Conservation (phyloP, 2,329 filamentous ascomycete genomes). For the Atkinsonella hypoxylon region DNA sequence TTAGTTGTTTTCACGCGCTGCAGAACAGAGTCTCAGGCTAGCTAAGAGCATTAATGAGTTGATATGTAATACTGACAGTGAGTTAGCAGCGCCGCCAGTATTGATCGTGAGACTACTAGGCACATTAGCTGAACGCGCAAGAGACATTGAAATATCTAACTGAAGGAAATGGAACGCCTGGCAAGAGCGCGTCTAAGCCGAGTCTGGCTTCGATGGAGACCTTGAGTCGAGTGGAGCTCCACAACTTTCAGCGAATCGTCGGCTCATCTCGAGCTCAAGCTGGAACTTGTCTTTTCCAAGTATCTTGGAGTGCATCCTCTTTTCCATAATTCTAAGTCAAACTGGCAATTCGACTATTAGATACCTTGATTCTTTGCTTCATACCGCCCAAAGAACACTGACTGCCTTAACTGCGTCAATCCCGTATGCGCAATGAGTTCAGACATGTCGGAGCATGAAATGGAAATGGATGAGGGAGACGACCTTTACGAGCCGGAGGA, state of each 20-base stretch:
- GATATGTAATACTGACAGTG: slow-evolving; percentile 18
- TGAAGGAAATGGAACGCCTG: not conserved
- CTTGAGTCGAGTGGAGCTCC: not conserved
- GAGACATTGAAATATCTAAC: slow-evolving; percentile 27
- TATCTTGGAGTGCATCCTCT: not conserved
- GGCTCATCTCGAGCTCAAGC: slow-evolving; percentile 11
- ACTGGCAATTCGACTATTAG: not conserved
- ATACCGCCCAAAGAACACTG: no score
- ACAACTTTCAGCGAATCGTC: slow-evolving; percentile 17
- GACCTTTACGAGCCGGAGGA: slow-evolving; percentile 56
- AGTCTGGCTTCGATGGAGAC: not conserved
- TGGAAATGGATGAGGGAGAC: slow-evolving; percentile 58
- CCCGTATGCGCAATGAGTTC: slow-evolving; percentile 1
- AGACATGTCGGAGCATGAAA: slow-evolving; percentile 21
- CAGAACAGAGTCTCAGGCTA: not conserved
- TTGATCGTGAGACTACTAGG: slow-evolving; percentile 52
- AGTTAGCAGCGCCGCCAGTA: slow-evolving; percentile 46
- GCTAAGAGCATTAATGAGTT: not conserved
- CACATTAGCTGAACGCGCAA: slow-evolving; percentile 46
- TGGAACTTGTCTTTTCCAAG: not conserved
- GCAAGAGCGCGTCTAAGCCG: slow-evolving; percentile 2
- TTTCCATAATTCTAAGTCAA: not conserved
- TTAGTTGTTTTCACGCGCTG: not conserved
- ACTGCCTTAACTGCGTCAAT: no score
- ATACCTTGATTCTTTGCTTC: not conserved